phyloP scores from a whole-genome alignment of 2,329 filamentous ascomycete species.

The Calonectria pauciramosa region DNA sequence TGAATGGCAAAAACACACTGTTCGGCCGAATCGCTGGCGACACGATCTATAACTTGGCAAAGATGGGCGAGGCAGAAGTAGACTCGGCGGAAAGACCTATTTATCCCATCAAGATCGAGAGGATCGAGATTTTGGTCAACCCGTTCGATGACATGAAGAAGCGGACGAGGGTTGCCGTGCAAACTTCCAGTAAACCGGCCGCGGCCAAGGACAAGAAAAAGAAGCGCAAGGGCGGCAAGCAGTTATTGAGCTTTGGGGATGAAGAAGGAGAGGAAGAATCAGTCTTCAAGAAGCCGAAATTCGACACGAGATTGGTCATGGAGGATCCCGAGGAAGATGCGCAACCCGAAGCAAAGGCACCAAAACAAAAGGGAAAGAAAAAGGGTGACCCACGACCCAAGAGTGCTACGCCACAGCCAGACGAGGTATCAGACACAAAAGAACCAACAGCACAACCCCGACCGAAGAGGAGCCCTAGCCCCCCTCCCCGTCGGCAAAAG shows the following conservation, averaged over 20 bases:
- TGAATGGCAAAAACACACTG: conserved; percentile 91
- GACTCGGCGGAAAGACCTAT: conserved; percentile 85
- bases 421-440: conserved; percentile 30
- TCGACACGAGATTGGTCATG: conserved; percentile 81
- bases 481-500: conserved; percentile 28
- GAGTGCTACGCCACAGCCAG: conserved; percentile 30
- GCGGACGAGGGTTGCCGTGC: conserved; percentile 70
- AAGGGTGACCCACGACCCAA: conserved; percentile 39
- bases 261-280: conserved; percentile 72
- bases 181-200: conserved; percentile 53
- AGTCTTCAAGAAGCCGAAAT: conserved; percentile 81
- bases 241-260: conserved; percentile 83
- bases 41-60: conserved; percentile 95
- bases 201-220: conserved; percentile 70
- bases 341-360: conserved; percentile 42
- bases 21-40: conserved; percentile 94
- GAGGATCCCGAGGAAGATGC: conserved; percentile 57
- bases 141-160: conserved; percentile 87
- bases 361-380: conserved; percentile 48
- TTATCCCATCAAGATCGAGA: conserved; percentile 85
- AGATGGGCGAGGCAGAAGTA: conserved; percentile 91
- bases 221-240: conserved; percentile 83
- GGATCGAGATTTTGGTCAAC: conserved; percentile 82
- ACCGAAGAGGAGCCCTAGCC: conserved; percentile 29
- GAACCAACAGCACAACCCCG: conserved; percentile 21